These are phyloP conservation scores for Leccinum fuscescens DNA, from an alignment of 1,284 basidiomycete genomes.

Conservation along the genomic window DNA sequence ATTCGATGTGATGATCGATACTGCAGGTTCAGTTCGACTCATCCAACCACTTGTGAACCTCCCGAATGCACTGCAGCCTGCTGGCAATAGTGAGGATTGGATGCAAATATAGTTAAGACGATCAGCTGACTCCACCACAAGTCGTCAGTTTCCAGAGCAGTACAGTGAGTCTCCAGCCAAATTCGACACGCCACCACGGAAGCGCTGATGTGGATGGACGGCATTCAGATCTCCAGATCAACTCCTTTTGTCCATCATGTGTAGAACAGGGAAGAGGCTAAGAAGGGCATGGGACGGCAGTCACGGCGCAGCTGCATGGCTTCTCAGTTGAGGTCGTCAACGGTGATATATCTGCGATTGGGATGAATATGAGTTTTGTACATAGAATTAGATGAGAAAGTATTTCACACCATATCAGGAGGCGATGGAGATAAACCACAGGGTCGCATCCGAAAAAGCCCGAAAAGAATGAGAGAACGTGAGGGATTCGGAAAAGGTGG, in stretches of 20 bases:
- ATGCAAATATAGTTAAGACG: conserved; percentile 8
- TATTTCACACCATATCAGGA: neutral
- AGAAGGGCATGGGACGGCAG: conserved; percentile 2
- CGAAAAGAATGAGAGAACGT: conserved; percentile 5
- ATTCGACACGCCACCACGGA: conserved; percentile 5
- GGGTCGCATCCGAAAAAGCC: neutral
- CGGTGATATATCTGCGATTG: conserved; percentile 11
- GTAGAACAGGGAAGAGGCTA: conserved; percentile 15
- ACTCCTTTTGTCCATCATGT: conserved; percentile 44
- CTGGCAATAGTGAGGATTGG: conserved; percentile 68
- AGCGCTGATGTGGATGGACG: conserved; percentile 12
- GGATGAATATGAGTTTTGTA: conserved; percentile 13
- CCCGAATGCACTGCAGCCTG: conserved; percentile 60
- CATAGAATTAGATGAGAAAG: neutral
- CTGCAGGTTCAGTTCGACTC: conserved; percentile 69
- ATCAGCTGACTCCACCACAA: conserved; percentile 33
- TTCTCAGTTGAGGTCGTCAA: conserved; percentile 26
- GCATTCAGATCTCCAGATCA: conserved; percentile 43
- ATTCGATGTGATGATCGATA: conserved; percentile 56
- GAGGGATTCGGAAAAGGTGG: conserved; percentile 3
- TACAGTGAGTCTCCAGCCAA: conserved; percentile 41
- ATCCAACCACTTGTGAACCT: conserved; percentile 58
- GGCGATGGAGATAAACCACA: conserved; percentile 1
- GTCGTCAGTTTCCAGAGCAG: conserved; percentile 68
- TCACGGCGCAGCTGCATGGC: conserved; percentile 7